Percentiles rank a stretch among this genome's conserved stretches.
phyloP scores from a whole-genome alignment of 1,284 basidiomycete species.

The Farysia itapuensis region DNA sequence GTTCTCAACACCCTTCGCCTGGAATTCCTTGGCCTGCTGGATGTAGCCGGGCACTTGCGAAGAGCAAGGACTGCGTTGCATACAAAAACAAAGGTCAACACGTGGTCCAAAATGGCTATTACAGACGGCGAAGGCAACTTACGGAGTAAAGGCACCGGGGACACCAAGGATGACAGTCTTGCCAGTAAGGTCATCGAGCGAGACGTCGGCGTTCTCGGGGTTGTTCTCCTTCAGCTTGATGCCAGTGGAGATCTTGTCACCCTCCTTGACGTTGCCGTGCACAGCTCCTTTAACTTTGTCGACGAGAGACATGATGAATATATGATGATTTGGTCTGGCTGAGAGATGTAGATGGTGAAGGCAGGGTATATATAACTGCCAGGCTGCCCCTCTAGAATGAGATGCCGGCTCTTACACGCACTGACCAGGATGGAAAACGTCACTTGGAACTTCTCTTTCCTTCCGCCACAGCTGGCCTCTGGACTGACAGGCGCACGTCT shows the following conservation, averaged over 20 bases:
- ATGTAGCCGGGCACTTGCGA: conserved; percentile 58
- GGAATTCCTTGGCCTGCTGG: conserved; percentile 39
- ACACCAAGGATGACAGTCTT: conserved; percentile 35
- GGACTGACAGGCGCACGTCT: too few species aligned
- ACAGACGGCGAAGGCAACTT: conserved; percentile 2
- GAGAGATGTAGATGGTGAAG: too few species aligned
- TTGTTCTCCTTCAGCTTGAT: conserved; percentile 49
- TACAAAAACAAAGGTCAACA: too few species aligned
- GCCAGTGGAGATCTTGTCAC: conserved; percentile 35
- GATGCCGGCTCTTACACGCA: too few species aligned
- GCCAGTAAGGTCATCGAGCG: conserved; percentile 34
- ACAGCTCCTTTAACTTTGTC: conserved; percentile 42
- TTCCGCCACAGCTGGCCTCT: too few species aligned
- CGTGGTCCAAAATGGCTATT: too few species aligned
- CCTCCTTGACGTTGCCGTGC: conserved; percentile 42
- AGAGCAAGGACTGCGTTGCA: conserved; percentile 48
- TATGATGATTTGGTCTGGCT: too few species aligned
- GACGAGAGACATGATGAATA: conserved; percentile 21
- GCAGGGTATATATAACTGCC: too few species aligned
- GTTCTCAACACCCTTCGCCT: conserved; percentile 47
- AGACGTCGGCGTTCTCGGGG: conserved; percentile 41
- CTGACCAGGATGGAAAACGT: too few species aligned
- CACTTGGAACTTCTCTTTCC: too few species aligned
- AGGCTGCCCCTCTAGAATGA: too few species aligned
- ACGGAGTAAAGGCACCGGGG: conserved; percentile 35